Conservation (phyloP, 768 basidiomycete species). For the Suillus weaverae region DNA sequence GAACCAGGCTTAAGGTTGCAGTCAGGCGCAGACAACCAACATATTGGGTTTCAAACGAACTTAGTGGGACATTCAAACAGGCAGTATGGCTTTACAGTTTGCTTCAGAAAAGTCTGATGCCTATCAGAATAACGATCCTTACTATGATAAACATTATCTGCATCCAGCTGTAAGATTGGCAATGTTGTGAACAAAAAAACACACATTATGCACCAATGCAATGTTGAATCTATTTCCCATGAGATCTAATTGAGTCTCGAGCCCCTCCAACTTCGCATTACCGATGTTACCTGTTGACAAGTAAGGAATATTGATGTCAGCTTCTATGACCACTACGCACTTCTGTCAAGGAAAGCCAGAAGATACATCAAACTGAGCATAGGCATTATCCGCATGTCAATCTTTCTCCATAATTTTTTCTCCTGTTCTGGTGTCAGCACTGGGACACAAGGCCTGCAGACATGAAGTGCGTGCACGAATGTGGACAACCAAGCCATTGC, state of each 20-base stretch:
- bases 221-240: conserved; percentile 62
- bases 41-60: conserved; percentile 31
- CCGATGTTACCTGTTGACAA: conserved; percentile 28
- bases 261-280: conserved; percentile 63
- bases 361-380: conserved; percentile 60
- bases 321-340: conserved; percentile 25
- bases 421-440: conserved; percentile 45
- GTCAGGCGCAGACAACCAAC: not conserved
- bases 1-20: conserved; percentile 30
- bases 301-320: not conserved
- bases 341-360: conserved; percentile 62
- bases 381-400: conserved; percentile 56
- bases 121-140: conserved; percentile 19
- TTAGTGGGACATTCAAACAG: conserved; percentile 65
- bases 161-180: not conserved
- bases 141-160: conserved; percentile 71
- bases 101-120: not conserved
- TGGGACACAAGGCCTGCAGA: not conserved
- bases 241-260: conserved; percentile 52
- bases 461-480: not conserved
- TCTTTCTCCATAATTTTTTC: conserved; percentile 52
- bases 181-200: not conserved
- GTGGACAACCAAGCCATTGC: not conserved
- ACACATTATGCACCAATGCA: conserved; percentile 51
- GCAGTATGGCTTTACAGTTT: conserved; percentile 16